Evolutionary conservation across 768 basidiomycete genomes (phyloP).

Genomic region (Tylopilus balloui): DNA sequence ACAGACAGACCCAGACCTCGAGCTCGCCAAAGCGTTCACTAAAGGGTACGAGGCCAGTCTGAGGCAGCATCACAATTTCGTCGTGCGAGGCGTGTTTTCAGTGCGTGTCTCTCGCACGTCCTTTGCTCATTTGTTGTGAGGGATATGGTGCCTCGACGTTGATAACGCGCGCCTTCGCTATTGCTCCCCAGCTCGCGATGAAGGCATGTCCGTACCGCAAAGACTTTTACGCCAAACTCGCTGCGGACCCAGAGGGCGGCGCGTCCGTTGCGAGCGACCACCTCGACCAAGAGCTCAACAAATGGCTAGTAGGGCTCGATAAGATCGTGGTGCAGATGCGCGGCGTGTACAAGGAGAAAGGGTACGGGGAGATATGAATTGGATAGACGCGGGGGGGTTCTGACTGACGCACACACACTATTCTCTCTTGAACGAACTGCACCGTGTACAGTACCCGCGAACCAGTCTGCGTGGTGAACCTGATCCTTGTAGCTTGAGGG

Average conservation of each 20-base stretch:
- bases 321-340: slow-evolving; percentile 47
- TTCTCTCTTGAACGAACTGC: neutral
- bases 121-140: neutral
- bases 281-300: slow-evolving; percentile 48
- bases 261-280: slow-evolving; percentile 40
- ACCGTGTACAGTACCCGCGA: neutral
- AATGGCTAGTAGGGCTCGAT: slow-evolving; percentile 61
- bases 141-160: slow-evolving; percentile 2
- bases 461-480: neutral
- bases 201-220: slow-evolving; percentile 56
- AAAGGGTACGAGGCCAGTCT: slow-evolving; percentile 79
- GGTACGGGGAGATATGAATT: slow-evolving; percentile 41
- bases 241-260: slow-evolving; percentile 55
- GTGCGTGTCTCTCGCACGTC: slow-evolving; percentile 36
- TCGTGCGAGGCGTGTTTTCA: slow-evolving; percentile 56
- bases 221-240: slow-evolving; percentile 60
- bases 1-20: slow-evolving; percentile 52
- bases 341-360: slow-evolving; percentile 51
- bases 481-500: too few relatives aligned
- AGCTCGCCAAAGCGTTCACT: slow-evolving; percentile 68
- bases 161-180: too few relatives aligned
- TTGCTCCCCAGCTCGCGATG: slow-evolving; percentile 56
- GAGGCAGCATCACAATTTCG: slow-evolving; percentile 80
- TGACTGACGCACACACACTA: too few relatives aligned
- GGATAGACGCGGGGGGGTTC: too few relatives aligned